Evolutionary conservation across 805 yeast genomes (phyloP).

Genomic region (Candida succiphila): DNA sequence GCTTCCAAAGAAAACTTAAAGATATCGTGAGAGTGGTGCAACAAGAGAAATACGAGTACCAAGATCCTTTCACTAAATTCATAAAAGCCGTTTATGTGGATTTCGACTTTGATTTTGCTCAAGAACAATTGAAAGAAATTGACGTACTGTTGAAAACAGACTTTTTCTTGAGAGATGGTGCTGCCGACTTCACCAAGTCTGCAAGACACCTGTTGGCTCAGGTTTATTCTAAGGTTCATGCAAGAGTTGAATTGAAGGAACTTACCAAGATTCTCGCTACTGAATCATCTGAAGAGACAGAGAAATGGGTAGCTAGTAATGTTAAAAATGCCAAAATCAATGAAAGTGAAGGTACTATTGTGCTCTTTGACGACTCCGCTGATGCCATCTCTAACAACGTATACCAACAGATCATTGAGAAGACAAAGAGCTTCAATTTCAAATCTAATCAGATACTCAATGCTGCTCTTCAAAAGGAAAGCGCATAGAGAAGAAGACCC

Average conservation of each 20-base stretch:
- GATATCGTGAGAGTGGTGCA: slow-evolving; percentile 48
- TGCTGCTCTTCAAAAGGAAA: slow-evolving; percentile 24
- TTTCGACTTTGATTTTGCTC: slow-evolving; percentile 48
- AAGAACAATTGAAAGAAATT: slow-evolving; percentile 35
- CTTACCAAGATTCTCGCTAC: slow-evolving; percentile 9
- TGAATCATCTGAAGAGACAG: slow-evolving; percentile 32
- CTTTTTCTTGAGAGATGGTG: slow-evolving; percentile 40
- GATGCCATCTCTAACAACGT: slow-evolving; percentile 27
- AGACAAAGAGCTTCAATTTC: slow-evolving; percentile 55
- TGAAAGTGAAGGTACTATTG: slow-evolving; percentile 35
- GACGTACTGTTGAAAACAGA: slow-evolving; percentile 40
- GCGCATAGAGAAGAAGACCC: too few species aligned
- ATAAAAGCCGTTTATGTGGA: slow-evolving; percentile 45
- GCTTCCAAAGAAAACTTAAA: slow-evolving; percentile 40
- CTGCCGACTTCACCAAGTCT: slow-evolving; percentile 30
- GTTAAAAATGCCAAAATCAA: slow-evolving; percentile 46
- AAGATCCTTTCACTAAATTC: slow-evolving; percentile 53
- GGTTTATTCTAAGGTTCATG: slow-evolving; percentile 44
- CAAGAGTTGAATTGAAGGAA: slow-evolving; percentile 20
- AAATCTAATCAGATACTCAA: slow-evolving; percentile 48
- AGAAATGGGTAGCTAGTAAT: slow-evolving; percentile 29
- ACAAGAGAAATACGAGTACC: slow-evolving; percentile 56
- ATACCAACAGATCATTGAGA: slow-evolving; percentile 60
- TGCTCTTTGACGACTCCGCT: slow-evolving; percentile 43
- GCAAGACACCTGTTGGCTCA: slow-evolving; percentile 39